A percentile compares a stretch with the other conserved stretches of the same genome.
These are phyloP conservation scores for Aschersonia sp. DNA, from an alignment of 2,329 filamentous ascomycete genomes.

Conservation along the genomic window DNA sequence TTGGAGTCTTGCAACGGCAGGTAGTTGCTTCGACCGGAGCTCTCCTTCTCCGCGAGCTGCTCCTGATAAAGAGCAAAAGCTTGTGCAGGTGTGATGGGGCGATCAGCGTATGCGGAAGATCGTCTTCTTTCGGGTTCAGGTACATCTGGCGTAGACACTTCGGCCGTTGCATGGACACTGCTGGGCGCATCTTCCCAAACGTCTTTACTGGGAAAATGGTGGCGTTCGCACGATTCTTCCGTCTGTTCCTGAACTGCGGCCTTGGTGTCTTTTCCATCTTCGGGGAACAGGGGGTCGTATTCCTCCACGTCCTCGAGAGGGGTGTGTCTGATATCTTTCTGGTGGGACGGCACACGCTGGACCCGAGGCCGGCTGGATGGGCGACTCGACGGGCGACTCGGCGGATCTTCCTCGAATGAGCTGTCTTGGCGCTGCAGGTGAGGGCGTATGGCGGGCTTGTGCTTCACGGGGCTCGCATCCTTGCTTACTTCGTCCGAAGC, in stretches of 20 bases:
- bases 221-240: conserved; percentile 39
- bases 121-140: conserved; percentile 23
- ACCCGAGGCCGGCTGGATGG: conserved; percentile 43
- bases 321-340: conserved; percentile 42
- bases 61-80: conserved; percentile 53
- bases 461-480: conserved; percentile 49
- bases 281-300: conserved; percentile 88
- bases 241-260: conserved; percentile 11
- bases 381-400: conserved; percentile 49
- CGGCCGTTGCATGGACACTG: conserved; percentile 64
- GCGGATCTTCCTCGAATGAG: conserved; percentile 40
- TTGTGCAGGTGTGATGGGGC: conserved; percentile 42
- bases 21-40: conserved; percentile 14
- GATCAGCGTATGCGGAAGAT: conserved; percentile 15
- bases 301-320: conserved; percentile 81
- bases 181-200: conserved; percentile 94
- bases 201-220: conserved; percentile 81
- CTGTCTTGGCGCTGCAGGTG: conserved; percentile 48
- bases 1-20: conserved; percentile 16
- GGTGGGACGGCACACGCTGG: conserved; percentile 41
- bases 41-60: conserved; percentile 45
- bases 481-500: conserved; percentile 79
- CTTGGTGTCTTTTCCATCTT: conserved; percentile 44
- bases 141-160: conserved; percentile 63
- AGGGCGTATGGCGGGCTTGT: conserved; percentile 73